phyloP scores from a whole-genome alignment of 1,284 basidiomycete species.

The Trichosporon sp. region DNA sequence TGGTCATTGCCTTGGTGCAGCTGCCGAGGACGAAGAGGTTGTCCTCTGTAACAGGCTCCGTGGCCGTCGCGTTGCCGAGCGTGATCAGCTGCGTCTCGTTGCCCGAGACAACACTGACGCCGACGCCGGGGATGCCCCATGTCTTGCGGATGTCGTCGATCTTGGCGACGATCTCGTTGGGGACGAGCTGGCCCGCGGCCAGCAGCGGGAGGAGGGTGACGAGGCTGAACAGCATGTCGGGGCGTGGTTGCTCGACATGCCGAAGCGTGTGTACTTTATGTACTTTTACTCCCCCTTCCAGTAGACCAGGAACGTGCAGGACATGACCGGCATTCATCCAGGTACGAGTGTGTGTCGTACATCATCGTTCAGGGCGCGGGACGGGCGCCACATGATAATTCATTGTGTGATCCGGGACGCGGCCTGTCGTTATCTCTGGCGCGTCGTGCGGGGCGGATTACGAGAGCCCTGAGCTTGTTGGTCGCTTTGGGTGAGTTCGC shows the following conservation, averaged over 20 bases:
- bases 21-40: neutral
- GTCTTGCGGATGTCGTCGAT: neutral
- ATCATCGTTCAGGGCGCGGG: neutral
- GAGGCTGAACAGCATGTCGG: neutral
- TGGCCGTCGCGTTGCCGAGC: conserved; percentile 12
- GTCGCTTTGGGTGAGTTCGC: neutral
- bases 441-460: neutral
- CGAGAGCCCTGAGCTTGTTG: neutral
- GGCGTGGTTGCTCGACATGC: neutral
- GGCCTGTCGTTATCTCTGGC: conserved; percentile 1
- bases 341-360: neutral
- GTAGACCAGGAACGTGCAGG: neutral
- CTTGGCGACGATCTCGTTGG: neutral
- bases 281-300: neutral
- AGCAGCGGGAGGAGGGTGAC: neutral
- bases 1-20: neutral
- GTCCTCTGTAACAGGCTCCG: neutral
- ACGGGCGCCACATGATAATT: conserved; percentile 12
- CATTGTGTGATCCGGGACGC: conserved; percentile 14
- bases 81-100: conserved; percentile 7
- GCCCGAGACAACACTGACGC: neutral
- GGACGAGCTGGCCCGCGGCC: neutral
- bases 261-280: neutral
- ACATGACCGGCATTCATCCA: neutral
- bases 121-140: neutral